Evolutionary conservation across 2,329 filamentous ascomycete genomes (phyloP), one percentile per base, ranked within the genome.

Genomic region (Nemania abortiva): DNA sequence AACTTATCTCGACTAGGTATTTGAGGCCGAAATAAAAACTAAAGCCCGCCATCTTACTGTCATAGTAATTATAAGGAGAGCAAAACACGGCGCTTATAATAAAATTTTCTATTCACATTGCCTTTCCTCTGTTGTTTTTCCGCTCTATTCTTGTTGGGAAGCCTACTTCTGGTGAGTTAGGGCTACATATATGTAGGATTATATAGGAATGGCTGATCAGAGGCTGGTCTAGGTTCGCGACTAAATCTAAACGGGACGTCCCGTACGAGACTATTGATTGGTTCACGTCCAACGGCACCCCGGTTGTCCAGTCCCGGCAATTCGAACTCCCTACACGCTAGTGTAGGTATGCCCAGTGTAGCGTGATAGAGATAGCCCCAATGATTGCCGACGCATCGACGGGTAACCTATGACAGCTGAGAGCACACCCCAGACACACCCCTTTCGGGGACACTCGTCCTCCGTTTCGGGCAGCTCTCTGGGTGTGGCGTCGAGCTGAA

Each of bases 401-500:
- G 11, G 13, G 22, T 22, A 53, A 13, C 56, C 56, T 49, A 55
- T 65, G 50, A 61, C 45, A 53, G 55, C 42, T 3, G 24, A 27
- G 24, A 27, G 24, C 5, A 42, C n/a, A 27, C 24, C 24, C 24
- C 24, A 27, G 24, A 27, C 58, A 57, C 27, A 64, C 53, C 63
- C 67, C 63, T 67, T 67, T 67, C 61, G 60, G 63, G 61, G 63
- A 59, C 49, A 22, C 20, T 49, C 34, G 6, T 39, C 6, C 67
- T 37, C 67, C 61, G 18, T 59, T 65, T 70, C 54, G 50, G 65
- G 68, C 68, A 70, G 61, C 62, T 70, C 20, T 39, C 24, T 13
- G 15, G 3, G 11, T 22, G 22, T 37, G 42, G 53, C 45, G 57
- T 39, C 57, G 31, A 70, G 68, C 68, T 70, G 68, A 70, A 68